Evolutionary conservation across 768 basidiomycete genomes (phyloP), one percentile per base, ranked within the genome.

Genomic region (Boletus vermiculosoides): DNA sequence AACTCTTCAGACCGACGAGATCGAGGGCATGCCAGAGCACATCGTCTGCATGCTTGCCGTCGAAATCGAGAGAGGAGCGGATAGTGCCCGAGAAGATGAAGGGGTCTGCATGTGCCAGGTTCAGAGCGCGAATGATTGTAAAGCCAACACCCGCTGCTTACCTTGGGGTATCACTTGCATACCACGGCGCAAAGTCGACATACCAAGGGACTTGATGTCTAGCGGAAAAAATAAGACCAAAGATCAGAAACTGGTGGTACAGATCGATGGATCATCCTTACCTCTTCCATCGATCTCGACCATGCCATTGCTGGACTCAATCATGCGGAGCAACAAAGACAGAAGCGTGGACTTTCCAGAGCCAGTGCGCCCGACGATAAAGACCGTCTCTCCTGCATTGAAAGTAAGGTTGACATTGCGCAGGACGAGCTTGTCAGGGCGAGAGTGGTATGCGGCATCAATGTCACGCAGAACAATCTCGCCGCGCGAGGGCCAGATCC

Each of bases 161-260:
- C 70, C 68, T 56, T 70, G 68, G 6, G 68, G 69, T 25, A 68
- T 72, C 51, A 71, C 66, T 46, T 72, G 59, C 60, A 71, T 62
- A 31, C 63, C 67, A 23, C 65, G 63, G 34, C 67, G 67, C 47
- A 71, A 46, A 40, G 67, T 72, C 33, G 64, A 54, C 40, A 70
- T 65, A 6, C 87, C 92, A 57, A 95, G 80, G 0, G 89, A 88
- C 60, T 92, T 84, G 68, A 95, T 97, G 55, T 96, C 91, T 68
- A 85, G 83, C 0, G 91, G 72, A 82, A 13, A 42, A 36, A 52
- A 30, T 18, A 23, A n/a, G 10, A 16, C 78, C 56, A 63, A 88
- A 87, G 5, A 93, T 73, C 49, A 89, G 82, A 82, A 81, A 47
- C 80, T 74, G 80, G 82, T 91, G 0, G 65, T 75, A 62, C 90